Evolutionary conservation across 2,329 filamentous ascomycete genomes (phyloP), one percentile per base, ranked within the genome.

Genomic region (Curvularia verruculosa): DNA sequence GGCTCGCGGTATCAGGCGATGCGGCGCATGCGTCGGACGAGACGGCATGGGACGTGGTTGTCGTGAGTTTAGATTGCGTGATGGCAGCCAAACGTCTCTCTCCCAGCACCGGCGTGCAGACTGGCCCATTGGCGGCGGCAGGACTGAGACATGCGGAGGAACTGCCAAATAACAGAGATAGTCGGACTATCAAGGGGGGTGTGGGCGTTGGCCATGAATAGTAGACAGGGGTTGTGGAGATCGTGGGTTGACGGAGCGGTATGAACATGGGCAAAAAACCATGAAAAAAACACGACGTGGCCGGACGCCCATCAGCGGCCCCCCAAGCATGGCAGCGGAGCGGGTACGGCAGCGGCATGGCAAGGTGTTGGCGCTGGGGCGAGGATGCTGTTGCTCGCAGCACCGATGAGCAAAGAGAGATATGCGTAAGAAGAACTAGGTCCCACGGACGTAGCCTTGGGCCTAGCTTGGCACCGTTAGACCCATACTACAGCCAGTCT

Each of bases 371-470:
- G 43, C 41, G 50, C 45, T 23, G 56, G 53, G 13, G 50, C 54
- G 53, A 59, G 41, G 47, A 49, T 57, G 36, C 43, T 53, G 56
- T 51, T 53, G 47, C 44, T 39, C 34, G 53, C 48, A 62, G 56
- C 53, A 62, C 59, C 59, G 59, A 62, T 62, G 59, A 60, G 59
- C 56, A 59, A 59, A 56, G 56, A 50, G 59, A 58, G 59, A 65
- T 65, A 65, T 65, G 63, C 56, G 60, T 57, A 61, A 65, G 61
- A 64, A 62, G 64, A 65, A 63, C 60, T 61, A 63, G 66, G 55
- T 66, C 63, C 52, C 59, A 60, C 55, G 58, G 61, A 58, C 56
- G 61, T 55, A 63, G 64, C 62, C 54, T 54, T 60, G 57, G 59
- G 59, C 50, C 36, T 59, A 47, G 58, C 59, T 66, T 64, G 61